phyloP scores from a whole-genome alignment of 2,329 filamentous ascomycete species.

The Aspergillus proliferans region DNA sequence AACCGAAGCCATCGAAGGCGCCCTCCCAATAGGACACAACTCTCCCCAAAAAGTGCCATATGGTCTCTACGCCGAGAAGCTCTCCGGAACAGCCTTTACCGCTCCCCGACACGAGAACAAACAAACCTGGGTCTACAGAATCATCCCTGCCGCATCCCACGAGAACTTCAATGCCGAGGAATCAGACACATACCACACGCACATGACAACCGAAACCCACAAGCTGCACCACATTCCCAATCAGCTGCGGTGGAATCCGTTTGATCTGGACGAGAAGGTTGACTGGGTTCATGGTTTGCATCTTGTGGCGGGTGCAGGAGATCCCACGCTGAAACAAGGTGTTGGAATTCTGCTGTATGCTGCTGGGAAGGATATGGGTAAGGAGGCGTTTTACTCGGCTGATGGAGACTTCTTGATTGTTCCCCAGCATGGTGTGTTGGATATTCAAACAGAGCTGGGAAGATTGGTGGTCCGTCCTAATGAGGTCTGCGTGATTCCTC shows the following conservation, averaged over 20 bases:
- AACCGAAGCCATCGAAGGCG: slow-evolving; percentile 67
- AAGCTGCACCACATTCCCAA: slow-evolving; percentile 71
- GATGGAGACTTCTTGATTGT: slow-evolving; percentile 75
- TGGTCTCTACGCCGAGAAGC: slow-evolving; percentile 76
- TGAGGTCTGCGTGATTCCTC: slow-evolving; percentile 70
- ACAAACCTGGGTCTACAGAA: slow-evolving; percentile 67
- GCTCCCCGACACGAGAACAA: slow-evolving; percentile 63
- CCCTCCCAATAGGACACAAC: slow-evolving; percentile 69
- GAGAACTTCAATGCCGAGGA: slow-evolving; percentile 43
- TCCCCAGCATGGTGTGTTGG: slow-evolving; percentile 65
- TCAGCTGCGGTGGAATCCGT: slow-evolving; percentile 73
- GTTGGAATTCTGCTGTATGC: slow-evolving; percentile 76
- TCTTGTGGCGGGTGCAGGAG: slow-evolving; percentile 70
- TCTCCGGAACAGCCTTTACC: slow-evolving; percentile 67
- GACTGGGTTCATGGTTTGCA: slow-evolving; percentile 65
- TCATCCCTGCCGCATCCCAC: slow-evolving; percentile 60
- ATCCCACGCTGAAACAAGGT: slow-evolving; percentile 71
- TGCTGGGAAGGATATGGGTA: slow-evolving; percentile 71
- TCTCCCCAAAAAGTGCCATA: slow-evolving; percentile 73
- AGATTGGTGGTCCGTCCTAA: slow-evolving; percentile 68
- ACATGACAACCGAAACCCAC: slow-evolving; percentile 33
- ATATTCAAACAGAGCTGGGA: slow-evolving; percentile 73
- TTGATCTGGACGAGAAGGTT: slow-evolving; percentile 63
- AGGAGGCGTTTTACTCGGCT: slow-evolving; percentile 74
- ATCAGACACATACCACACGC: slow-evolving; percentile 41